Conservation (phyloP, 2,329 filamentous ascomycete species). For the Diaporthe vaccinii region DNA sequence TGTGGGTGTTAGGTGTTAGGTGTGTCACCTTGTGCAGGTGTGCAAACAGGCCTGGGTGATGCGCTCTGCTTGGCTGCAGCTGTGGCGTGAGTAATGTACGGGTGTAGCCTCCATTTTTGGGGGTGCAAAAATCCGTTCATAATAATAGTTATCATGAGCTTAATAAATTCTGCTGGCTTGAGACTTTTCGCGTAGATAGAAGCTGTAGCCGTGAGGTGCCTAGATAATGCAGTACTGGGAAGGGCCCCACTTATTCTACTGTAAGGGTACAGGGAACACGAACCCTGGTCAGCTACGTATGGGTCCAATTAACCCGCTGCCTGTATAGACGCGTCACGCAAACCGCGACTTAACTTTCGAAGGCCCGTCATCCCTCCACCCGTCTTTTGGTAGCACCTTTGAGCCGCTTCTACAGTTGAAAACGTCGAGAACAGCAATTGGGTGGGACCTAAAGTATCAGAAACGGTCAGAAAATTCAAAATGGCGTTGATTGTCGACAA, state of each 20-base stretch:
- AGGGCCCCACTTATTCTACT: neutral
- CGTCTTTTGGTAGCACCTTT: neutral
- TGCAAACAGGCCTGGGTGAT: no score
- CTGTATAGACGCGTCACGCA: slow-evolving; percentile 22
- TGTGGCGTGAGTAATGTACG: no score
- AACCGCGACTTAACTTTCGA: slow-evolving; percentile 23
- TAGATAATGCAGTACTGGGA: neutral
- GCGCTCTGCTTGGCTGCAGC: no score
- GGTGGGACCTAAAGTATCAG: slow-evolving; percentile 25
- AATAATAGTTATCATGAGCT: neutral
- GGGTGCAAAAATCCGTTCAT: no score
- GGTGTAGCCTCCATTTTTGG: no score
- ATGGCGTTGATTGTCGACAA: slow-evolving; percentile 82
- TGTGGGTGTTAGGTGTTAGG: no score
- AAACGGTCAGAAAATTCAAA: slow-evolving; percentile 42
- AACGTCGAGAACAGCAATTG: neutral
- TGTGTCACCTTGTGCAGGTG: no score
- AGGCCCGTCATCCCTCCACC: slow-evolving; percentile 42
- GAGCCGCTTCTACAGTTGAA: neutral
- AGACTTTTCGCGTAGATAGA: neutral
- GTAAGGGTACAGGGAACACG: neutral
- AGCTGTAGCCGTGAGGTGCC: no score
- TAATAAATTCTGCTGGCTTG: neutral
- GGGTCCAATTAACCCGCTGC: slow-evolving; percentile 24
- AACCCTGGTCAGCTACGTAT: neutral